These are phyloP conservation scores for Cucurbita maxima DNA, from an alignment of 306 rosid species.

Conservation along the genomic window DNA sequence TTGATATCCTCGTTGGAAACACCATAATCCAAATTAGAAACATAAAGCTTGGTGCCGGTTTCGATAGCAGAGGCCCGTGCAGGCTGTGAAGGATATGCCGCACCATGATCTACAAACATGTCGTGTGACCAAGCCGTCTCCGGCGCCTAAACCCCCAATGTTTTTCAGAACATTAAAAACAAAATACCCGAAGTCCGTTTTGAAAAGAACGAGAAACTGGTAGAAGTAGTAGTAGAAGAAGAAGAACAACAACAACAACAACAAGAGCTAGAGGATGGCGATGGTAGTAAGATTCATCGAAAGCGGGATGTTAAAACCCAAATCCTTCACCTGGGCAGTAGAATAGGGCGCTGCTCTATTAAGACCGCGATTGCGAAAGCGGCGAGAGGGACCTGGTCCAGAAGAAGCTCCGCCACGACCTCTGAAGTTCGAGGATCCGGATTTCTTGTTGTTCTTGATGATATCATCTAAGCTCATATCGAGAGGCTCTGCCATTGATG, in stretches of 20 bases:
- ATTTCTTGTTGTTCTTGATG: slow-evolving; percentile 68
- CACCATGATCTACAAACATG: slow-evolving; percentile 46
- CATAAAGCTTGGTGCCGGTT: slow-evolving; percentile 85
- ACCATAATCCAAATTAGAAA: slow-evolving; percentile 81
- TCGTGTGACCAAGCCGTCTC: slow-evolving; percentile 91
- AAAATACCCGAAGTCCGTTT: not conserved
- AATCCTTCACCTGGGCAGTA: slow-evolving; percentile 33
- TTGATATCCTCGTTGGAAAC: slow-evolving; percentile 88
- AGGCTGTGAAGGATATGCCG: slow-evolving; percentile 23
- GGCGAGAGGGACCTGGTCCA: slow-evolving; percentile 89
- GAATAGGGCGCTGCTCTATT: slow-evolving; percentile 57
- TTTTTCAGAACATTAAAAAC: not conserved
- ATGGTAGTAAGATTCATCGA: not conserved
- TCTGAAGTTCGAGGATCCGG: slow-evolving; percentile 48
- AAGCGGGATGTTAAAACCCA: not conserved
- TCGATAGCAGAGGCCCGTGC: slow-evolving; percentile 71
- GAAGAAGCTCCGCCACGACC: slow-evolving; percentile 32
- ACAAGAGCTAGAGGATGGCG: not conserved
- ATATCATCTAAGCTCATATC: slow-evolving; percentile 81
- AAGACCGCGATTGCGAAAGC: slow-evolving; percentile 41
- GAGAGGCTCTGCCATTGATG: slow-evolving; percentile 49
- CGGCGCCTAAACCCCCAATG: slow-evolving; percentile 51
- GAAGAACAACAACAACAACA: not conserved
- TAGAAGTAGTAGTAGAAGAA: not conserved
- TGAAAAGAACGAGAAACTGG: slow-evolving; percentile 1